A percentile compares a stretch with the other conserved stretches of the same genome.
Conservation (phyloP, 2,329 filamentous ascomycete species). For the Emydomyces testavorans region DNA sequence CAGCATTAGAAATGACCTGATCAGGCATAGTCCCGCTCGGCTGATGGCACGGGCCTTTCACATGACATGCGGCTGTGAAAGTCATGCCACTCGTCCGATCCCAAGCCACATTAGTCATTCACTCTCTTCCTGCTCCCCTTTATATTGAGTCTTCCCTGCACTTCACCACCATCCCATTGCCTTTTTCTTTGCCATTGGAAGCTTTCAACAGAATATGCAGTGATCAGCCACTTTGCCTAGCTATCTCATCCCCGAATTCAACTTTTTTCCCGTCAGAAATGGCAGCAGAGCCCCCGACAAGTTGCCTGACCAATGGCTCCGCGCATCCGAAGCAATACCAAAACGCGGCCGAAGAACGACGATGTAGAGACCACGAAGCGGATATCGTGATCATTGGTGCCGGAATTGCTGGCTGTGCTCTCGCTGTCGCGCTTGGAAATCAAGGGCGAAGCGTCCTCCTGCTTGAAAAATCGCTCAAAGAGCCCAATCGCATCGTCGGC, state of each 20-base stretch:
- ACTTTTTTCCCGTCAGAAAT: neutral
- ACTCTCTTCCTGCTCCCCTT: too few relatives aligned
- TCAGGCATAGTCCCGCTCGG: neutral
- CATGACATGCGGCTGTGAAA: neutral
- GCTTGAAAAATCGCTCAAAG: constrained; percentile 76
- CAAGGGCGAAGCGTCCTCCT: constrained; percentile 86
- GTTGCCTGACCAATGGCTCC: constrained; percentile 40
- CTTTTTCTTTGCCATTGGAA: too few relatives aligned
- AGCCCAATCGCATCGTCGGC: constrained; percentile 91
- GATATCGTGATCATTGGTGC: constrained; percentile 90
- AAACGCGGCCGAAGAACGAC: constrained; percentile 34
- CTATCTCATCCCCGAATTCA: neutral
- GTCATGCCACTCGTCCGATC: neutral
- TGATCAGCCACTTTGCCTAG: neutral
- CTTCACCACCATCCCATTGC: too few relatives aligned
- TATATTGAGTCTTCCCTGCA: too few relatives aligned
- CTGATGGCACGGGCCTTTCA: neutral
- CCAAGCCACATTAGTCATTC: neutral
- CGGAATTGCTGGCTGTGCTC: constrained; percentile 76
- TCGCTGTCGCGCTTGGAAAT: constrained; percentile 71
- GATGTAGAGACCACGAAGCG: constrained; percentile 48
- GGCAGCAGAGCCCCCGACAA: neutral
- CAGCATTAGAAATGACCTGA: too few relatives aligned
- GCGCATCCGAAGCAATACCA: constrained; percentile 6
- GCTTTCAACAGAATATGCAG: neutral